Conservation (phyloP, 2,329 filamentous ascomycete species). For the Exophiala dermatitidis region DNA sequence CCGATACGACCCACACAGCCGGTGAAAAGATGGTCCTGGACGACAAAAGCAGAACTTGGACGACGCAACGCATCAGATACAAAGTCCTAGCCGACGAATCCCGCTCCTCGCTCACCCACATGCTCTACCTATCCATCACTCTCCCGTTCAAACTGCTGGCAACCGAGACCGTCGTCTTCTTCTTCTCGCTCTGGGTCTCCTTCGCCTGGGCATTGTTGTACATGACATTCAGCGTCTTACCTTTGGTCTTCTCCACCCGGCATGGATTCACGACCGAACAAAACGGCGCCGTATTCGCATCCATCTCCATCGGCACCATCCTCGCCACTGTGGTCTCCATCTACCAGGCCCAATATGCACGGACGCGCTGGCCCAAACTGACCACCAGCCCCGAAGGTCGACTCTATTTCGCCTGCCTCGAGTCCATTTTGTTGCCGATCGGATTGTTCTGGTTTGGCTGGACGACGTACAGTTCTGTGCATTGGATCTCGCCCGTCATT, state of each 20-base stretch:
- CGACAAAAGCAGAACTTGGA: not conserved
- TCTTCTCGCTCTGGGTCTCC: slow-evolving; percentile 80
- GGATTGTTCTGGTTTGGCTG: slow-evolving; percentile 79
- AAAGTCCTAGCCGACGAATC: slow-evolving; percentile 22
- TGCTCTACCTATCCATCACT: slow-evolving; percentile 25
- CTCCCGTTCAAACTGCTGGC: slow-evolving; percentile 45
- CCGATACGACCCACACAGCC: not conserved
- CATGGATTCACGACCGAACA: slow-evolving; percentile 62
- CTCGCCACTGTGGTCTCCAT: slow-evolving; percentile 64
- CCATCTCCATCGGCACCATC: slow-evolving; percentile 61
- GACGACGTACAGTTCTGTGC: slow-evolving; percentile 48
- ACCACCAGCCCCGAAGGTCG: slow-evolving; percentile 60
- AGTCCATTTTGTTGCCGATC: slow-evolving; percentile 65
- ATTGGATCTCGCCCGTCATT: slow-evolving; percentile 65
- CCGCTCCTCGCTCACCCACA: slow-evolving; percentile 20
- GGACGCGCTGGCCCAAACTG: slow-evolving; percentile 30
- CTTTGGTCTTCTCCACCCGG: slow-evolving; percentile 63
- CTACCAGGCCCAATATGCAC: slow-evolving; percentile 52
- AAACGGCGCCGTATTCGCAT: slow-evolving; percentile 64
- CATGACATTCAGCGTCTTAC: slow-evolving; percentile 72
- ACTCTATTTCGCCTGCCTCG: slow-evolving; percentile 75
- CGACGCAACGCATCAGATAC: slow-evolving; percentile 15
- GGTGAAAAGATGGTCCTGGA: not conserved
- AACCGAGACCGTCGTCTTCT: slow-evolving; percentile 56
- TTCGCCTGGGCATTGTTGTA: slow-evolving; percentile 90